Evolutionary conservation across 208 protist genomes (phyloP).

Genomic region (Blechomonas ayalai): DNA sequence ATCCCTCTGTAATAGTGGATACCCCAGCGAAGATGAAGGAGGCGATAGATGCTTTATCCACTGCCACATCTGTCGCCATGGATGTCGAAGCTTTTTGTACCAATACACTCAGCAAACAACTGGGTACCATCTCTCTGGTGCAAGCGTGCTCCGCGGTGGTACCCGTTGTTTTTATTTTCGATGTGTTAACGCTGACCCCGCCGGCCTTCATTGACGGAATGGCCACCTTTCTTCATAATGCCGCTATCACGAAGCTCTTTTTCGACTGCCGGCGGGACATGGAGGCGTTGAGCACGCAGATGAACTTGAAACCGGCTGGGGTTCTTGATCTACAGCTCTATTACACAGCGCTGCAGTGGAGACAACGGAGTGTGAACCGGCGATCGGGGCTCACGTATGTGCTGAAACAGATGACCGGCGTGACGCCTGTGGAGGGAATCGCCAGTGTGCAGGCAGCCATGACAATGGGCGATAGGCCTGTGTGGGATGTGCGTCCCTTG

Average conservation of each 20-base stretch:
- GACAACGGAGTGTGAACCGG: slow-evolving; percentile 64
- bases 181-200: slow-evolving; percentile 60
- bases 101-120: slow-evolving; percentile 26
- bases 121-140: slow-evolving; percentile 77
- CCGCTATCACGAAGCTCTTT: slow-evolving; percentile 58
- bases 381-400: slow-evolving; percentile 83
- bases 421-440: slow-evolving; percentile 69
- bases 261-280: slow-evolving; percentile 89
- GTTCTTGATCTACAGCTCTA: slow-evolving; percentile 84
- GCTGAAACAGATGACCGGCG: slow-evolving; percentile 53
- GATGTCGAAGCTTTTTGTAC: slow-evolving; percentile 87
- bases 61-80: slow-evolving; percentile 46
- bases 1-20: slow-evolving; percentile 66
- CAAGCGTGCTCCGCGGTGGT: slow-evolving; percentile 58
- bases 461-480: slow-evolving; percentile 67
- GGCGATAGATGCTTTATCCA: slow-evolving; percentile 22
- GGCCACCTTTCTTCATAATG: slow-evolving; percentile 26
- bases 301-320: slow-evolving; percentile 37
- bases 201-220: slow-evolving; percentile 21
- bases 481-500: slow-evolving; percentile 87
- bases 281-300: slow-evolving; percentile 78
- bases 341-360: slow-evolving; percentile 82
- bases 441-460: slow-evolving; percentile 79
- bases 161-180: slow-evolving; percentile 73
- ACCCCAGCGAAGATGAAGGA: slow-evolving; percentile 23